A percentile compares a stretch with the other conserved stretches of the same genome.
These are phyloP conservation scores for Ziziphus jujuba DNA, from an alignment of 306 rosid genomes.

Conservation along the genomic window DNA sequence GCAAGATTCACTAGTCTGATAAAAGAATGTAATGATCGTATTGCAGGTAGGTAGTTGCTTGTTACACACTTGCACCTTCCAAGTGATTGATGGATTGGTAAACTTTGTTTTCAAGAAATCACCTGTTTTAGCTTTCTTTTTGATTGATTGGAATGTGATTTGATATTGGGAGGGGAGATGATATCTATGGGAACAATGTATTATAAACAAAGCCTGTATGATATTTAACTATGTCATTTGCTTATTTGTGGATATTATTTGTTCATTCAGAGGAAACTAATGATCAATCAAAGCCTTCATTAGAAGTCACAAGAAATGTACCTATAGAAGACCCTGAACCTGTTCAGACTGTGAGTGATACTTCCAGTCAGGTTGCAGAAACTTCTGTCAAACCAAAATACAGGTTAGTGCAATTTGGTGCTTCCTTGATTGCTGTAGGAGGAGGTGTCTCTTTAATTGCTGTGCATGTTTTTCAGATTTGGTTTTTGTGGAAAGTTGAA, in stretches of 20 bases:
- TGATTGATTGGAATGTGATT: slow-evolving; percentile 6
- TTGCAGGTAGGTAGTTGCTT: slow-evolving; percentile 54
- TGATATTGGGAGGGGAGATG: slow-evolving; percentile 2
- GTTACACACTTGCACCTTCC: slow-evolving; percentile 18
- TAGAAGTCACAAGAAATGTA: slow-evolving; percentile 35
- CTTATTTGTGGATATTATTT: slow-evolving; percentile 27
- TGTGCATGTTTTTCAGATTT: slow-evolving; percentile 12
- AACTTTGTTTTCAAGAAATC: background rate
- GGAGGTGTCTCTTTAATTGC: background rate
- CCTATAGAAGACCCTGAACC: slow-evolving; percentile 34
- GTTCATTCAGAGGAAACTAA: slow-evolving; percentile 60
- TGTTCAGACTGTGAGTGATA: slow-evolving; percentile 27
- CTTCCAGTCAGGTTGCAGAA: slow-evolving; percentile 28
- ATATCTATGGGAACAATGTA: background rate
- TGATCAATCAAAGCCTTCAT: slow-evolving; percentile 19
- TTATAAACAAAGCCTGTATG: slow-evolving; percentile 9
- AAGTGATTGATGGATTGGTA: background rate
- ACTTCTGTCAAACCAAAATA: slow-evolving; percentile 60
- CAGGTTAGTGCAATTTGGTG: slow-evolving; percentile 45
- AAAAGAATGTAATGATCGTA: slow-evolving; percentile 61
- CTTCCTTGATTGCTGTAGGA: slow-evolving; percentile 3
- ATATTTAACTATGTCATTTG: background rate
- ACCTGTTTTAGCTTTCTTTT: background rate
- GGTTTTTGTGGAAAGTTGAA: background rate
- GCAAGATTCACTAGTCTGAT: slow-evolving; percentile 54